Conservation (phyloP, 352 stramenopile species). For the Lagenidium sp. region DNA sequence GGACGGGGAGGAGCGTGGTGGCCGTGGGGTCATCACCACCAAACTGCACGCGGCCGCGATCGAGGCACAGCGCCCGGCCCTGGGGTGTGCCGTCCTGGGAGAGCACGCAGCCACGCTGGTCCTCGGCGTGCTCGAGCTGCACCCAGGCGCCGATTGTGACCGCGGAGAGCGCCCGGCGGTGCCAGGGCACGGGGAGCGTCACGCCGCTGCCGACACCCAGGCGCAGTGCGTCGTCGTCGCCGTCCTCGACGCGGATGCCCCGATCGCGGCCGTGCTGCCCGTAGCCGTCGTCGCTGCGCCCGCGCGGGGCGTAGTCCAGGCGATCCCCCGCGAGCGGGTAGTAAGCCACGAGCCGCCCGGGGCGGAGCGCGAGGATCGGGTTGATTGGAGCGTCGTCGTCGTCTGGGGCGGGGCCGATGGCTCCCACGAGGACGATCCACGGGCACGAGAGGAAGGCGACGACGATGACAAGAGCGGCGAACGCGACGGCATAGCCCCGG, state of each 20-base stretch:
- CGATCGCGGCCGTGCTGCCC: conserved; percentile 19
- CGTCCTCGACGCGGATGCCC: background rate
- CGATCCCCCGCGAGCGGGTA: conserved; percentile 29
- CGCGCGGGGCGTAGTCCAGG: conserved; percentile 27
- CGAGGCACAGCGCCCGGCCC: too few relatives aligned
- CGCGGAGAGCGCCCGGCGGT: conserved; percentile 9
- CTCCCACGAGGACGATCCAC: too few relatives aligned
- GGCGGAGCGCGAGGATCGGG: conserved; percentile 19
- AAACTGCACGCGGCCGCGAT: conserved; percentile 11
- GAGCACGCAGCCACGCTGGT: conserved; percentile 20
- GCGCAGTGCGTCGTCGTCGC: conserved; percentile 1
- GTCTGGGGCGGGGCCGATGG: too few relatives aligned
- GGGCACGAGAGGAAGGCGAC: conserved; percentile 3
- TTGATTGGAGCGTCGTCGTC: too few relatives aligned
- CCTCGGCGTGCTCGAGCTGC: conserved; percentile 8
- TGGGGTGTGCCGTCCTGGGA: conserved; percentile 43
- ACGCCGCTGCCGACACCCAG: conserved; percentile 17
- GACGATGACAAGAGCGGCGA: background rate
- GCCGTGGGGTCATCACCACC: conserved; percentile 24
- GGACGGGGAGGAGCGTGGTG: conserved; percentile 1
- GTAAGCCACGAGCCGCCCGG: conserved; percentile 28
- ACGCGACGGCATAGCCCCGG: conserved; percentile 36
- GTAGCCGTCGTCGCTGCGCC: conserved; percentile 20
- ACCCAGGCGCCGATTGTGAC: conserved; percentile 40
- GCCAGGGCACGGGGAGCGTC: conserved; percentile 22